Evolutionary conservation across 2,329 filamentous ascomycete species (phyloP).

Genomic region (Cladophialophora carrionii): DNA sequence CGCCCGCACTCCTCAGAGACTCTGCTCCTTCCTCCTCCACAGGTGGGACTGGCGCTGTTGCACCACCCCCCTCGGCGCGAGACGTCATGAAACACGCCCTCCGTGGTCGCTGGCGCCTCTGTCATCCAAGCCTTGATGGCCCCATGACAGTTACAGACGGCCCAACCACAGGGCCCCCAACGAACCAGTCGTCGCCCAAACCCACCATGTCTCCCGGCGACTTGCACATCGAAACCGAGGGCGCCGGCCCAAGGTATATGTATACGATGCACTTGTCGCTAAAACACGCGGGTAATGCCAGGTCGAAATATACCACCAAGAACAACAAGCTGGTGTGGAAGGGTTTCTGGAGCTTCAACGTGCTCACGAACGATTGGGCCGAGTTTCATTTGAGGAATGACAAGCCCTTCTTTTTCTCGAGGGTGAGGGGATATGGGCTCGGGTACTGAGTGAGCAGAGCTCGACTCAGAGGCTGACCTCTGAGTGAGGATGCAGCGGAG

Average conservation of each 20-base stretch:
- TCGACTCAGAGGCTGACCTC: not conserved
- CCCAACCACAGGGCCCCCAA: conserved; percentile 20
- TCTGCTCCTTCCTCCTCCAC: conserved; percentile 44
- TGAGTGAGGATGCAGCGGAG: too few species aligned
- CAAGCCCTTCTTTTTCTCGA: conserved; percentile 63
- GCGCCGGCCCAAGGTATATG: conserved; percentile 74
- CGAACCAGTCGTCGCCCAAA: conserved; percentile 36
- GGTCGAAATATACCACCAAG: conserved; percentile 59
- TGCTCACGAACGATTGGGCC: conserved; percentile 84
- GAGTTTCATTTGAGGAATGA: conserved; percentile 72
- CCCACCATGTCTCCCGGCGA: conserved; percentile 54
- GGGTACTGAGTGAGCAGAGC: conserved; percentile 31
- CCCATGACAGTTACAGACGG: conserved; percentile 2
- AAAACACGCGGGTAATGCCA: conserved; percentile 59
- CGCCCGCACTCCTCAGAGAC: conserved; percentile 35
- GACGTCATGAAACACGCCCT: conserved; percentile 70
- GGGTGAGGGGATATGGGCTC: conserved; percentile 63
- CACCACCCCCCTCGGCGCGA: conserved; percentile 47
- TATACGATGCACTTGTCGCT: conserved; percentile 81
- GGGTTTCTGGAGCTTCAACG: conserved; percentile 89
- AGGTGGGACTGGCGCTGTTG: conserved; percentile 40
- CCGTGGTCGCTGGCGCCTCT: conserved; percentile 67
- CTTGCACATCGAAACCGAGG: conserved; percentile 83
- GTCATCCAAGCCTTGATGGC: conserved; percentile 50
- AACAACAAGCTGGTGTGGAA: conserved; percentile 91